phyloP scores from a whole-genome alignment of 306 rosid species.

The Lagenaria siceraria region DNA sequence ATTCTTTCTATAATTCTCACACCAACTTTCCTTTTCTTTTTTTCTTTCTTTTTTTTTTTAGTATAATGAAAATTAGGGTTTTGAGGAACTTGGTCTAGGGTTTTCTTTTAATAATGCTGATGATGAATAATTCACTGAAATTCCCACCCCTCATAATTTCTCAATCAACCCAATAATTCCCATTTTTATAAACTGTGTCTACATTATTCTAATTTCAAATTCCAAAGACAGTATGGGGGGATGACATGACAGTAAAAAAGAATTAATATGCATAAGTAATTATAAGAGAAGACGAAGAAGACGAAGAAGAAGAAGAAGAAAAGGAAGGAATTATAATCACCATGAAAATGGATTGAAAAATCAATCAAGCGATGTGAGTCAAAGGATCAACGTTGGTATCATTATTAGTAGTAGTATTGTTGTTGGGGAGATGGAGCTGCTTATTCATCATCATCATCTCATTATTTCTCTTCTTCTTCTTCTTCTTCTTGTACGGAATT shows the following conservation, averaged over 20 bases:
- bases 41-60: too few species aligned
- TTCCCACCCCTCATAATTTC: background rate
- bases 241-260: background rate
- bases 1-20: background rate
- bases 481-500: slow-evolving; percentile 71
- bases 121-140: background rate
- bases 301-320: background rate
- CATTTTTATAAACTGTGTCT: too few species aligned
- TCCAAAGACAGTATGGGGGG: background rate
- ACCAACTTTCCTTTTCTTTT: background rate
- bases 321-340: background rate
- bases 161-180: background rate
- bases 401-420: slow-evolving; percentile 15
- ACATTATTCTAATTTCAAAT: too few species aligned
- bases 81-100: background rate
- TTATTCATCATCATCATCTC: slow-evolving; percentile 17
- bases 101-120: background rate
- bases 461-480: slow-evolving; percentile 52
- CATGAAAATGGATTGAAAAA: slow-evolving; percentile 9
- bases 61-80: slow-evolving; percentile 1
- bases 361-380: slow-evolving; percentile 28
- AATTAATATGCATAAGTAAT: background rate
- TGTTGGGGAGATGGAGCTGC: background rate
- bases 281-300: background rate
- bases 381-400: slow-evolving; percentile 41